These are phyloP conservation scores for Calonectria hongkongensis DNA, from an alignment of 2,329 filamentous ascomycete species.

Conservation along the genomic window DNA sequence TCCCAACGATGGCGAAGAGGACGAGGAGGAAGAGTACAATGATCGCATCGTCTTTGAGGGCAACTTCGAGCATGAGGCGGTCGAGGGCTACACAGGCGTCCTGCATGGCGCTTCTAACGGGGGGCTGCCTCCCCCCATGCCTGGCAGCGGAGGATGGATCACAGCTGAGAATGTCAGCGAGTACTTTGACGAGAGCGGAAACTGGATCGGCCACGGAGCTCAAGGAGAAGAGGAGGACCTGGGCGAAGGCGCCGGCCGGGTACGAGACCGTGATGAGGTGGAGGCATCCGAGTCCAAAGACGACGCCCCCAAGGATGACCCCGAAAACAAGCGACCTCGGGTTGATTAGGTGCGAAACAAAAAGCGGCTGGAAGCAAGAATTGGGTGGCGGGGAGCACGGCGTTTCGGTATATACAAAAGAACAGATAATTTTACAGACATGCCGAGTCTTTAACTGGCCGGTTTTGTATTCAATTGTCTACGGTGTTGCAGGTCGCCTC, in stretches of 20 bases:
- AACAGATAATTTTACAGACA: background rate
- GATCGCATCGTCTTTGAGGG: slow-evolving; percentile 76
- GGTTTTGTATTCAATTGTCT: background rate
- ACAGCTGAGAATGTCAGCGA: slow-evolving; percentile 93
- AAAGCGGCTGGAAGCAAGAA: background rate
- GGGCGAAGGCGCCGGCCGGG: slow-evolving; percentile 79
- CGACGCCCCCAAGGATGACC: slow-evolving; percentile 60
- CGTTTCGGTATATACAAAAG: slow-evolving; percentile 46
- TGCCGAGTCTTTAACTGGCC: background rate
- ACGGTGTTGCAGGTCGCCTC: background rate
- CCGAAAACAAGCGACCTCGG: slow-evolving; percentile 69
- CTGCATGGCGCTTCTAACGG: slow-evolving; percentile 68
- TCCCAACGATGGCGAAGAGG: slow-evolving; percentile 75
- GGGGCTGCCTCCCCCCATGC: slow-evolving; percentile 79
- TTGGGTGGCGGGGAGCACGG: slow-evolving; percentile 38
- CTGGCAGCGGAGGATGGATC: slow-evolving; percentile 88
- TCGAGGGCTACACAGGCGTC: slow-evolving; percentile 76
- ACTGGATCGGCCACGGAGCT: slow-evolving; percentile 76
- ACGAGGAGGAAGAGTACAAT: slow-evolving; percentile 73
- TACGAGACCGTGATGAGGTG: slow-evolving; percentile 72
- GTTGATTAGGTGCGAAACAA: slow-evolving; percentile 60
- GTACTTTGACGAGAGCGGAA: slow-evolving; percentile 87
- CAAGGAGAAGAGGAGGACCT: slow-evolving; percentile 69
- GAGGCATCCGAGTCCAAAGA: slow-evolving; percentile 69
- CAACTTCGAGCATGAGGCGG: slow-evolving; percentile 67